Percentiles rank a stretch among this genome's conserved stretches.
Evolutionary conservation across 768 basidiomycete species (phyloP).

Genomic region (Lactarius psammicola): DNA sequence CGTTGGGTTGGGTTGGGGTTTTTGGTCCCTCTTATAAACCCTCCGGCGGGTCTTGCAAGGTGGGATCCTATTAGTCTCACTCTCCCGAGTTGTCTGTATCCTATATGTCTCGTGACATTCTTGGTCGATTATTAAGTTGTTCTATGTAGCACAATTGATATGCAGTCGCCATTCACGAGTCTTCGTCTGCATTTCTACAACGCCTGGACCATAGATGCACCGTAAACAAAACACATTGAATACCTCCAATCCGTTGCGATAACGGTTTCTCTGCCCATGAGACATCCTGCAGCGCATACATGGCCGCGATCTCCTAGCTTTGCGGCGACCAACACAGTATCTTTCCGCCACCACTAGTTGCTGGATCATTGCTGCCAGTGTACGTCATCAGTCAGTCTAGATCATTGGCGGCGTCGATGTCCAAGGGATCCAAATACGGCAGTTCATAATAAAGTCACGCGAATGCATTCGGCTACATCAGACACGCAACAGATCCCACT

Average conservation of each 20-base stretch:
- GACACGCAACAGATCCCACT: not conserved
- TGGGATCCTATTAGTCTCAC: not conserved
- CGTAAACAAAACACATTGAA: too few species aligned
- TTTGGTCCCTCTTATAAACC: not conserved
- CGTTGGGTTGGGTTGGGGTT: not conserved
- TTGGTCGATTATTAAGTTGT: not conserved
- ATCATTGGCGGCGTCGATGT: not conserved
- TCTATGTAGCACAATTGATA: not conserved
- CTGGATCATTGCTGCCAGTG: not conserved
- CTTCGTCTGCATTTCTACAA: not conserved
- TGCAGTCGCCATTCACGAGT: not conserved
- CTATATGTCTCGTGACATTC: not conserved
- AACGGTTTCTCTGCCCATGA: too few species aligned
- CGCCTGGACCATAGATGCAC: too few species aligned
- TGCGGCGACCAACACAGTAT: too few species aligned
- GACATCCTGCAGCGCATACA: too few species aligned
- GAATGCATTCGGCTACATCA: not conserved
- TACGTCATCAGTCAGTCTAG: not conserved
- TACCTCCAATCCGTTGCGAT: too few species aligned
- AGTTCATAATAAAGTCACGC: not conserved
- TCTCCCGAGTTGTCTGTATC: not conserved
- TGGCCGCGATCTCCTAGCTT: too few species aligned
- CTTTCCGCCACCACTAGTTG: too few species aligned
- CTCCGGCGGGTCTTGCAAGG: not conserved
- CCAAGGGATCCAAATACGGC: too few species aligned